Conservation (phyloP, 768 basidiomycete species). For the Cyclocybe cylindracea region DNA sequence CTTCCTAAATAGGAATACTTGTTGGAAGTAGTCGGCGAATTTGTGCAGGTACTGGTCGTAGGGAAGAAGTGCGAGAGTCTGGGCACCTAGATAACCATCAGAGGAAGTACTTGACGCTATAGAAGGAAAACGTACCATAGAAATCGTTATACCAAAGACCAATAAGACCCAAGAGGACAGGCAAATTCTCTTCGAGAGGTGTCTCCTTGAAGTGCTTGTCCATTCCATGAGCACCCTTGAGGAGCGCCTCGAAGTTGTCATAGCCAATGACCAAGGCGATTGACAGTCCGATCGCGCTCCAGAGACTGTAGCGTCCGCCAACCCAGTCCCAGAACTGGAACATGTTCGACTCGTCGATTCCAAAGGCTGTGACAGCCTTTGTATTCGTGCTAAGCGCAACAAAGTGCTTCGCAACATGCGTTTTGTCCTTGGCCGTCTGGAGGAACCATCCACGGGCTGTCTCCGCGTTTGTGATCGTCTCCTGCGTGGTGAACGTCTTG, state of each 20-base stretch:
- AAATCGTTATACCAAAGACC: constrained; percentile 99
- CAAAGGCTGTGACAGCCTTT: constrained; percentile 88
- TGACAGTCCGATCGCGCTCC: constrained; percentile 96
- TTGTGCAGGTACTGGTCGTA: constrained; percentile 99
- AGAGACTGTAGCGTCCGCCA: constrained; percentile 95
- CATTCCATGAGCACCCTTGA: constrained; percentile 95
- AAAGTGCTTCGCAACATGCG: constrained; percentile 97
- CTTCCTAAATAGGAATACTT: constrained; percentile 37
- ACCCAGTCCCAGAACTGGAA: constrained; percentile 99
- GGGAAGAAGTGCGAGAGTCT: constrained; percentile 93
- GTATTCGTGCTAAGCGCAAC: constrained; percentile 98
- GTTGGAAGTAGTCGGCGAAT: constrained; percentile 99
- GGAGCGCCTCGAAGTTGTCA: constrained; percentile 88
- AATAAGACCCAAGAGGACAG: constrained; percentile 84
- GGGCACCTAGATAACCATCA: constrained; percentile 55
- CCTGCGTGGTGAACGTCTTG: constrained; percentile 99
- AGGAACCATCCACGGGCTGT: constrained; percentile 96
- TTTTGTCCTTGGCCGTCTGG: constrained; percentile 74
- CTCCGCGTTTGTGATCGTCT: constrained; percentile 98
- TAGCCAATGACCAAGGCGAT: constrained; percentile 93
- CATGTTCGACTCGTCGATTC: constrained; percentile 92
- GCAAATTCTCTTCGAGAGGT: constrained; percentile 86
- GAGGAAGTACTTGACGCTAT: neutral
- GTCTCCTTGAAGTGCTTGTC: constrained; percentile 95
- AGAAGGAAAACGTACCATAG: constrained; percentile 52